Evolutionary conservation across 495 filamentous ascomycete genomes (phyloP), one percentile per base, ranked within the genome.

Genomic region (Ascobolus immersus): DNA sequence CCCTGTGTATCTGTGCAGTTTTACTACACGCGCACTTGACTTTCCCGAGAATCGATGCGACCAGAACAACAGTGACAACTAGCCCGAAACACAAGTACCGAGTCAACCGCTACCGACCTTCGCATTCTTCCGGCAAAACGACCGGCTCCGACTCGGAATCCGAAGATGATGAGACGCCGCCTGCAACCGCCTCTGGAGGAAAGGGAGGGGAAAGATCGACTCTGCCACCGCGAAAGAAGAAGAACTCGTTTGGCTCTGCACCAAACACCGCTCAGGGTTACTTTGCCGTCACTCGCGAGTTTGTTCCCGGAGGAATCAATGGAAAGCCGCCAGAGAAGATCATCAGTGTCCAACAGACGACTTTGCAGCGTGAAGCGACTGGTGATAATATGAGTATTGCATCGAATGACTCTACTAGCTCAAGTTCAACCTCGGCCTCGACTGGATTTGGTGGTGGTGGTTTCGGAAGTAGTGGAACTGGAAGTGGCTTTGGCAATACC

Each of bases 261-360:
- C 60, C 69, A n/a, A 79, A 91, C 54, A 77, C 80, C 32, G 77
- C 80, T 2, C 75, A 79, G 8, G 81, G 81, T 28, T 92, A 90
- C 54, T 96, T 96, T 52, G 77, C 81, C 4, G 81, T 94, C 10
- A 90, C 77, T 48, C 65, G 86, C 39, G 80, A 92, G 56, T 94
- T 82, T 54, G 71, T 75, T 4, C 77, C 82, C 21, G 77, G 77
- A 39, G 81, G 79, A 31, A 69, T 84, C 42, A 89, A 86, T 56
- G 84, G 80, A 24, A 78, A 81, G 54, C 84, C 82, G 3, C 81
- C 80, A 39, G 82, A 92, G 51, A 64, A 81, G 34, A 71, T 69
- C 23, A 86, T 79, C 2, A 79, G 81, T 8, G 65, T 77, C 6
- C 78, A 77, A 9, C 68, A 70, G 32, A 52, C 64, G 32, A 61